Conservation (phyloP, 164 flowering plant genomes). For the Santalum album region DNA sequence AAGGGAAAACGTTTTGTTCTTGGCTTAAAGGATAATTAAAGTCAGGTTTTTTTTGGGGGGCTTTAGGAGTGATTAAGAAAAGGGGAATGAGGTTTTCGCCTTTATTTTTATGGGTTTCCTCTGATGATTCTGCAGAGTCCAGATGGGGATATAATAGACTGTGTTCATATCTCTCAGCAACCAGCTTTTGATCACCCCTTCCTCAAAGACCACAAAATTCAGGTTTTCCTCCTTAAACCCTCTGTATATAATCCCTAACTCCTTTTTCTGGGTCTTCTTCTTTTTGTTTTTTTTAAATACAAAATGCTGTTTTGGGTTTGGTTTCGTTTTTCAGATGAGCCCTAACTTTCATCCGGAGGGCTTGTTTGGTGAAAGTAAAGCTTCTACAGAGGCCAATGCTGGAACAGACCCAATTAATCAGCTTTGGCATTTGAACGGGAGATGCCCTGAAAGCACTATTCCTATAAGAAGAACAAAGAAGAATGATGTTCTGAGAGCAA, state of each 20-base stretch:
- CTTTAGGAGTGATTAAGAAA: too few species aligned
- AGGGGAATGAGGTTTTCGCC: constrained; percentile 2
- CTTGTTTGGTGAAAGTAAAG: constrained; percentile 8
- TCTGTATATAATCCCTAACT: too few species aligned
- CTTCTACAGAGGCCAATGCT: background rate
- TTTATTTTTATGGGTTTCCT: background rate
- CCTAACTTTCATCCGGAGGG: constrained; percentile 21
- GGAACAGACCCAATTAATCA: constrained; percentile 11
- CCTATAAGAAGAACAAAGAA: constrained; percentile 12
- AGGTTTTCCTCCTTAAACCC: constrained; percentile 30
- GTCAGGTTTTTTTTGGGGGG: too few species aligned
- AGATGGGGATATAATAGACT: constrained; percentile 92
- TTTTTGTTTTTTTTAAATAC: too few species aligned
- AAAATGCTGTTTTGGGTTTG: background rate
- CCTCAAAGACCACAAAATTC: constrained; percentile 83
- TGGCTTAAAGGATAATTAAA: too few species aligned
- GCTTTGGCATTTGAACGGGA: constrained; percentile 17
- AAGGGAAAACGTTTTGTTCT: too few species aligned
- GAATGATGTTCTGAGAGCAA: constrained; percentile 9
- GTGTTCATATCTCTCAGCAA: constrained; percentile 69
- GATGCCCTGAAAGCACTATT: constrained; percentile 10
- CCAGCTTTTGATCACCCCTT: constrained; percentile 96
- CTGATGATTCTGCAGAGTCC: constrained; percentile 54
- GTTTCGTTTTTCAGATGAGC: constrained; percentile 12
- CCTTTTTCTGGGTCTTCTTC: too few species aligned